These are phyloP conservation scores for Cryptosporidium viatorum DNA, from an alignment of 169 alveolate genomes.

Conservation along the genomic window DNA sequence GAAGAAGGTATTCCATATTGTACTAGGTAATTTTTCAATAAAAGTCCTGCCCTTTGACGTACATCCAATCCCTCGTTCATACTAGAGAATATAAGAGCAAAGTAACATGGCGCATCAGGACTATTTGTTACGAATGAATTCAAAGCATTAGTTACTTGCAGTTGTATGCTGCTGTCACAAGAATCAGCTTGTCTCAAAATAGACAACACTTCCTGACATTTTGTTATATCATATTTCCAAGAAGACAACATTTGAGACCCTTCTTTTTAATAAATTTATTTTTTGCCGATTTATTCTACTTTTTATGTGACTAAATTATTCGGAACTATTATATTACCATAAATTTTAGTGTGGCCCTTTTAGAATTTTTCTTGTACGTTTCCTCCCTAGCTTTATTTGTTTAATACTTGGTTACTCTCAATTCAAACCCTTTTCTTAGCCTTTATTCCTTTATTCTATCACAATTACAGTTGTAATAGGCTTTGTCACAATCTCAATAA, in stretches of 20 bases:
- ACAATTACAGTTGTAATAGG: not conserved
- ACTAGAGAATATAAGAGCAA: slow-evolving; percentile 53
- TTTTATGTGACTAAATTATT: not conserved
- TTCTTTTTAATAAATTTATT: not conserved
- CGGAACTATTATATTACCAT: not conserved
- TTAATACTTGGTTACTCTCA: not conserved
- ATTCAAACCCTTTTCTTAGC: not conserved
- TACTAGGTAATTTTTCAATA: slow-evolving; percentile 80
- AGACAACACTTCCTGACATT: slow-evolving; percentile 49
- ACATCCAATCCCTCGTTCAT: slow-evolving; percentile 77
- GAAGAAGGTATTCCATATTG: slow-evolving; percentile 76
- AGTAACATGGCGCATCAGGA: slow-evolving; percentile 63
- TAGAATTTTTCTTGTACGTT: not conserved
- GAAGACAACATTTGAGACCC: slow-evolving; percentile 53
- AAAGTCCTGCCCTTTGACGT: slow-evolving; percentile 85
- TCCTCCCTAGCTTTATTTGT: not conserved
- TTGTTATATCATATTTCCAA: slow-evolving; percentile 44
- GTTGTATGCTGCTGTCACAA: slow-evolving; percentile 59
- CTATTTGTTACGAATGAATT: slow-evolving; percentile 21
- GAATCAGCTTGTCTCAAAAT: slow-evolving; percentile 67
- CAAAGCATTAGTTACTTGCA: slow-evolving; percentile 67
- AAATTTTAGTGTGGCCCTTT: not conserved
- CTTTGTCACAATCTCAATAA: not conserved
- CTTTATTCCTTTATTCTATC: not conserved
- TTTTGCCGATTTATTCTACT: not conserved